Evolutionary conservation across 441 rosid species (phyloP), one percentile per base, ranked within the genome.

Genomic region (Theobroma grandiflorum): DNA sequence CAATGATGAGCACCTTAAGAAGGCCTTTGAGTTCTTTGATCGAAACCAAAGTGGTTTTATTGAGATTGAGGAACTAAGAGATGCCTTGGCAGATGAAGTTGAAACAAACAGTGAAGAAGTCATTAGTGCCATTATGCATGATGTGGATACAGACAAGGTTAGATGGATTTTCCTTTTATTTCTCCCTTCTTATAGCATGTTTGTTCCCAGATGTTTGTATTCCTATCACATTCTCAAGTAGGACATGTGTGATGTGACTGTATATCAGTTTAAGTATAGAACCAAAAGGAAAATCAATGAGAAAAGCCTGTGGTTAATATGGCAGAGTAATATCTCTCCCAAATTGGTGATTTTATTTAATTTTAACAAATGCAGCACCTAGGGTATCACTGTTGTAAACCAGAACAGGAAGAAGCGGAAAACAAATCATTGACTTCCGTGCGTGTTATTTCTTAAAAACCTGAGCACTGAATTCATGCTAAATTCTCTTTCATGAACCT

Each of bases 91-190:
- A 20, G 82, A 92, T 84, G 94, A 92, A 84, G 78, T 87, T 77
- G 93, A 91, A 69, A 86, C 86, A 7, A 71, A 63, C 38, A 89
- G 84, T 15, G 96, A 92, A 83, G 96, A 90, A 83, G 90, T 92
- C 43, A 75, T 91, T 49, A 86, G 80, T 0, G 94, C 94, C 85
- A 92, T 92, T 79, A 92, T 92, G 84, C 90, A 84, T 0, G 96
- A 92, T 66, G 96, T 92, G 72, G 96, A 92, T 81, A 89, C 96
- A 0, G 94, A 92, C 81, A 92, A 91, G 94, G 96, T 92, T 67
- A 78, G 86, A 73, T 73, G 65, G 3, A 10, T 74, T 52, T 66
- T 62, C 45, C 57, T 26, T 43, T 40, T 75, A 38, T 72, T 37
- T 33, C 35, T 55, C n/a, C 26, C 35, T 72, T 43, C 18, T 9